Evolutionary conservation across 495 filamentous ascomycete genomes (phyloP).

Genomic region (Aspergillus ostianus): DNA sequence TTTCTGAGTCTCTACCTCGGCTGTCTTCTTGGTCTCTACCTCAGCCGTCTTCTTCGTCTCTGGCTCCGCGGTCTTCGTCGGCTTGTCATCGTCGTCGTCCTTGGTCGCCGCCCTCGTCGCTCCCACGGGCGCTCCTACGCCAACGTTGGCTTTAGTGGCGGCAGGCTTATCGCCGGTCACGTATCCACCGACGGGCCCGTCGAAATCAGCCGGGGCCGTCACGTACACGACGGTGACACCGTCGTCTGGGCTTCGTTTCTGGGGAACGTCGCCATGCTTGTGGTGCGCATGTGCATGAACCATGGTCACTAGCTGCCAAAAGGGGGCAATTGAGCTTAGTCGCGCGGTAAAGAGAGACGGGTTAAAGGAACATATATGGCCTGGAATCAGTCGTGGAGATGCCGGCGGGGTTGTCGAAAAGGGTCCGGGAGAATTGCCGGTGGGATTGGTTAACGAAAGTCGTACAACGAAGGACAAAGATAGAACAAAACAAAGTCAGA

Average conservation of each 20-base stretch:
- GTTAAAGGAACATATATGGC: neutral
- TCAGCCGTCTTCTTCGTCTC: slow-evolving; percentile 22
- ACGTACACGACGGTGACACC: slow-evolving; percentile 48
- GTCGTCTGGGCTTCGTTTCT: slow-evolving; percentile 12
- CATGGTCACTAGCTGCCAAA: slow-evolving; percentile 15
- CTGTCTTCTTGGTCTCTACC: slow-evolving; percentile 22
- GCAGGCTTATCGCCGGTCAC: slow-evolving; percentile 36
- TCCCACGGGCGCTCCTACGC: slow-evolving; percentile 21
- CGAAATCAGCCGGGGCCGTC: slow-evolving; percentile 55
- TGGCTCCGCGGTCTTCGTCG: slow-evolving; percentile 14
- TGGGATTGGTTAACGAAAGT: neutral
- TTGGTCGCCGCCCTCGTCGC: slow-evolving; percentile 19
- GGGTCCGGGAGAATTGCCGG: neutral
- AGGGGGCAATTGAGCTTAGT: neutral
- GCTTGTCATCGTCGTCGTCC: slow-evolving; percentile 10
- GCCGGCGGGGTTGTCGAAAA: neutral
- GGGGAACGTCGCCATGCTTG: slow-evolving; percentile 31
- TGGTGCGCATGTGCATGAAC: slow-evolving; percentile 28
- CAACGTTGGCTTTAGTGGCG: slow-evolving; percentile 19
- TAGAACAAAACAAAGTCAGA: neutral
- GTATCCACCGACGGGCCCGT: slow-evolving; percentile 55
- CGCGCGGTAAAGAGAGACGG: neutral
- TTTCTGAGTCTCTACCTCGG: slow-evolving; percentile 19
- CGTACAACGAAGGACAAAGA: no score
- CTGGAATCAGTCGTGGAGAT: neutral